Evolutionary conservation across 768 basidiomycete species (phyloP), one percentile per base, ranked within the genome.

Genomic region (Auricularia auricula-judae): DNA sequence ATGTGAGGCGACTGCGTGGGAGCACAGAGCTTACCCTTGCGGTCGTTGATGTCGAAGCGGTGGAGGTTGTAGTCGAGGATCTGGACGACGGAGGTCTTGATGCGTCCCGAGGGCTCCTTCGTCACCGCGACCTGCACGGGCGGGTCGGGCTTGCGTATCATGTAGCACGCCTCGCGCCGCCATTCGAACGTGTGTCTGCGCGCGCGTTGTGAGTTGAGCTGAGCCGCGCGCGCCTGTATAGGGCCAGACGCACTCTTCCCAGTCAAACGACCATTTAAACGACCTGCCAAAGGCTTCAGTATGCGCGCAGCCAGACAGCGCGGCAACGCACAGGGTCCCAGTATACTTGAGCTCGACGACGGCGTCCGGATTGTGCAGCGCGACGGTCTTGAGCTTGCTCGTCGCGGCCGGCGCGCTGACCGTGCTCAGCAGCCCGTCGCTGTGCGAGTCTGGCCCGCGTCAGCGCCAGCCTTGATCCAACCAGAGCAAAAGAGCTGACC

Each of bases 11-110:
- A 10, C 58, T 35, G 7, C 10, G 33, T 33, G 10, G 54, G 16
- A 4, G 39, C 21, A 18, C 33, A 42, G 14, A 16, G 14, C 65
- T 11, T 62, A 71, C 70, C 71, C 72, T 93, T 93, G 36, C 89
- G 82, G 69, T 93, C 91, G 16, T 88, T 79, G 61, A 93, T 86
- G 67, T 93, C 91, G 69, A 93, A 93, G 47, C 91, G 77, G 69
- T 91, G 84, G 43, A 93, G 78, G 69, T 93, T 93, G 68, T 93
- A 93, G 72, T 93, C 91, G 3, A 93, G 77, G 33, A 93, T 82
- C 70, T 93, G 91, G 35, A 91, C 78, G 2, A 85, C 80, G 0
- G 81, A 73, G 12, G 86, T 84, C 70, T 84, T 87, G 56, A 87
- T 76, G 29, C 83, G 79, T 5, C 87, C 86, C 2, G 84, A 77